These are phyloP conservation scores for Magnusiomyces tetraspermus DNA, from an alignment of 1,139 yeast species.

Conservation along the genomic window DNA sequence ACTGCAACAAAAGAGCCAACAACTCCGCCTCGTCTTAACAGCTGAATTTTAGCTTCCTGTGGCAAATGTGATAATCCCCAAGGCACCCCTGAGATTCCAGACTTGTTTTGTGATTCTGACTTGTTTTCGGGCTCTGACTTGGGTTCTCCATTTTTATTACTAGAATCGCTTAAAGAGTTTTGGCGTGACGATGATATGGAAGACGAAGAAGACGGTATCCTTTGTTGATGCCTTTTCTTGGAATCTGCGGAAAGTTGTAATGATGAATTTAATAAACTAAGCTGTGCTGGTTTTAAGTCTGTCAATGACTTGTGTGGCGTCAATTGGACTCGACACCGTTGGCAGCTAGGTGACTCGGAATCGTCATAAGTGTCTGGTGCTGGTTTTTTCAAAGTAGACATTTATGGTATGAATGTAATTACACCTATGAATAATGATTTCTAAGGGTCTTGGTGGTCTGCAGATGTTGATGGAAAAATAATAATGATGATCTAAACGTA, in stretches of 20 bases:
- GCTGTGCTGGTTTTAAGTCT: conserved; percentile 46
- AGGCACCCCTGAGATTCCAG: conserved; percentile 4
- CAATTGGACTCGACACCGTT: conserved; percentile 51
- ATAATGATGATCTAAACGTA: too few relatives aligned
- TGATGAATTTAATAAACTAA: conserved; percentile 34
- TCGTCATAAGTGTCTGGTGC: neutral
- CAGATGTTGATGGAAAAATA: too few relatives aligned
- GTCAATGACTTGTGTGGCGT: conserved; percentile 45
- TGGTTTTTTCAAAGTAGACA: neutral
- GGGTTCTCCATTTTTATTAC: neutral
- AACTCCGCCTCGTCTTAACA: conserved; percentile 8
- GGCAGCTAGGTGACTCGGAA: conserved; percentile 34
- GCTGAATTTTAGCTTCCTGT: conserved; percentile 5
- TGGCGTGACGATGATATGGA: too few relatives aligned
- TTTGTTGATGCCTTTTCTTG: conserved; percentile 3
- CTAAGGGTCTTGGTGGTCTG: too few relatives aligned
- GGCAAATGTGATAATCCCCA: conserved; percentile 15
- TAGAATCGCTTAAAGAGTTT: too few relatives aligned
- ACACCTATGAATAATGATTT: too few relatives aligned
- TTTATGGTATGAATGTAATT: too few relatives aligned
- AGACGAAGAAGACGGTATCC: too few relatives aligned
- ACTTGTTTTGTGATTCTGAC: conserved; percentile 2
- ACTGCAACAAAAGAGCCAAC: conserved; percentile 15
- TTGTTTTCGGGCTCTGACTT: neutral
- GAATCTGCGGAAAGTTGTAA: conserved; percentile 13